Evolutionary conservation across 169 alveolate species (phyloP), one percentile per base, ranked within the genome.

Genomic region (Cardiosporidium cionae): DNA sequence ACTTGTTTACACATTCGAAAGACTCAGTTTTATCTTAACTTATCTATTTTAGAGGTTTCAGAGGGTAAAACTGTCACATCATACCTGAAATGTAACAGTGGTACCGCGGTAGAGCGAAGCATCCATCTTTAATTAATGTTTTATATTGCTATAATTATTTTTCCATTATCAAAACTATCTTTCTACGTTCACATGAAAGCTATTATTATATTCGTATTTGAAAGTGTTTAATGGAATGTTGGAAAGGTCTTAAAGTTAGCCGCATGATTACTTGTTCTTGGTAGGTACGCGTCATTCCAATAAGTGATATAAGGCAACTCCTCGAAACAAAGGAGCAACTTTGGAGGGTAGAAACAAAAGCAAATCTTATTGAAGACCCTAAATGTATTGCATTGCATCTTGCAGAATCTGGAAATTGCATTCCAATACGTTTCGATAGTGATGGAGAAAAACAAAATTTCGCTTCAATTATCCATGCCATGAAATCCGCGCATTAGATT

Each of bases 341-440:
- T 27, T 52, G 76, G 54, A 58, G 87, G 32, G 87, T 82, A 3
- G 87, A 82, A 70, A 82, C 87, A 31, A 80, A 79, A 63, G 87
- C 87, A 27, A 83, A 83, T 7, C 71, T 82, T 52, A 68, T 68
- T 16, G 87, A 80, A 33, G 80, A 73, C 9, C 80, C 70, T 22
- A 74, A 74, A 52, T 82, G 87, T 65, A 81, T 82, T 2, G 87
- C 87, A 1, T 65, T 82, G 22, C 87, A 82, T 23, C 66, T 82
- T 36, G 35, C 33, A 54, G 87, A 82, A 28, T 80, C 87, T 22
- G 87, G 87, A 4, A 82, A 82, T 54, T 82, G 87, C 67, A 82
- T 82, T 68, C 87, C 87, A 7, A 32, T 82, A 5, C 74, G 84
- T 65, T 82, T 82, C 35, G 85, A 73, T 27, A 67, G 34, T 32